Base-by-base conservation (phyloP, 176 grass and related monocot genomes). In the Oryza brachyantha region DNA sequence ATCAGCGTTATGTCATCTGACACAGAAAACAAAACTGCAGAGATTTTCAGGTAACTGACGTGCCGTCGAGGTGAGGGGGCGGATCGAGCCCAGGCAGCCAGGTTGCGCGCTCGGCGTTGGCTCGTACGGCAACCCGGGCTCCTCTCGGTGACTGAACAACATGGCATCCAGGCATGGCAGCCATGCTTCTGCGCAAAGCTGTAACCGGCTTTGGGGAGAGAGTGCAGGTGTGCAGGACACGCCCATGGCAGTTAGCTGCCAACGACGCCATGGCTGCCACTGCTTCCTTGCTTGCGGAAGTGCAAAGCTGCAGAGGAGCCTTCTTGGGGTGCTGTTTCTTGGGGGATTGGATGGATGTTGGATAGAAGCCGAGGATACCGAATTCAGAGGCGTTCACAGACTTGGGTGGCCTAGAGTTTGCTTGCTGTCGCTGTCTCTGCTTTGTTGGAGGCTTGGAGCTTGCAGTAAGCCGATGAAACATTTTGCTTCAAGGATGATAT, bases 81-180 rank as follows among this genome's bases (percentile, higher is more conserved):
- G 92, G 92, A 74, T 98, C 95, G 26, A 98, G 67, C 41, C 91
- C 92, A 0, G 89, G 92, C 81, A 94, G 28, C 91, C 91, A 94
- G 0, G 92, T 94, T 29, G 89, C 83, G 1, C 92, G 87, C 55
- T 91, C 79, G 10, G 85, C 46, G 65, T 46, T 1, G 12, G 89
- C 94, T 39, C 79, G 82, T 38, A 71, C 83, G 14, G 40, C 59
- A 8, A 83, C 45, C 13, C 73, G 73, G 5, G 84, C 27, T 82
- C 84, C 27, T 82, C 84, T 22, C 0, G 27, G 68, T 7, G 76
- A 36, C 34, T 8, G 54, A 36, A 3, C 71, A 22, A 1, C 76
- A 13, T 45, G 64, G 64, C 36, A 35, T 29, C 63, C 71, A 0
- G 82, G 77, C 59, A 65, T 28, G 22, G 77, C 2, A 5, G 40